These are phyloP conservation scores for Fusarium camptoceras DNA, from an alignment of 2,329 filamentous ascomycete genomes.

Conservation along the genomic window DNA sequence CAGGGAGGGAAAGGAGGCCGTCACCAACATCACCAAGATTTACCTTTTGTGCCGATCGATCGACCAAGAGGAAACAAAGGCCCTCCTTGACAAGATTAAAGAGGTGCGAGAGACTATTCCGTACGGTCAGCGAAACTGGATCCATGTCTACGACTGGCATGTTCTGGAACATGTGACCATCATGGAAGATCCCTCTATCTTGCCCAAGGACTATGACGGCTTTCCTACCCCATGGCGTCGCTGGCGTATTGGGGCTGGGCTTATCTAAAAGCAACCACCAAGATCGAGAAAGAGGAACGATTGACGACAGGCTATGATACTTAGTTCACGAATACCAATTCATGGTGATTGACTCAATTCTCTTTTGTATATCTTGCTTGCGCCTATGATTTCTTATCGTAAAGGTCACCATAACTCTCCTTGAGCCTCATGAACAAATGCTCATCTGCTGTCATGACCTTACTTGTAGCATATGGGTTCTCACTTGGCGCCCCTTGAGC, in stretches of 20 bases:
- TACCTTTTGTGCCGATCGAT: conserved; percentile 59
- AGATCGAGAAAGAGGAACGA: background rate
- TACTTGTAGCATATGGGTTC: conserved; percentile 64
- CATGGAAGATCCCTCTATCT: conserved; percentile 51
- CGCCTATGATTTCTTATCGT: conserved; percentile 55
- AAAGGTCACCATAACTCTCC: conserved; percentile 69
- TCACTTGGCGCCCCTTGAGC: conserved; percentile 47
- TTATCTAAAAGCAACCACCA: conserved; percentile 49
- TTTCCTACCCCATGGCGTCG: conserved; percentile 57
- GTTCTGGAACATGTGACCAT: conserved; percentile 56
- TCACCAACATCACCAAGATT: conserved; percentile 22
- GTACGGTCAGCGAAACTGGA: conserved; percentile 48
- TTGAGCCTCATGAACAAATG: conserved; percentile 71
- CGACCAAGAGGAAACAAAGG: conserved; percentile 47
- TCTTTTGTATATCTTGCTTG: background rate
- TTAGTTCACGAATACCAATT: background rate
- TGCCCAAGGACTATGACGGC: conserved; percentile 50
- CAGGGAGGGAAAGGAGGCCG: background rate
- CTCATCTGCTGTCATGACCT: conserved; percentile 71
- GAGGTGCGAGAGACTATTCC: conserved; percentile 44
- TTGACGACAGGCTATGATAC: background rate
- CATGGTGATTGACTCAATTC: background rate
- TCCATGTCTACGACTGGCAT: conserved; percentile 62
- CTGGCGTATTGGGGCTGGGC: conserved; percentile 58
- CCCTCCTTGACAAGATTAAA: conserved; percentile 52